These are phyloP conservation scores for Diutina ranongensis DNA, from an alignment of 1,139 yeast genomes.

Conservation along the genomic window DNA sequence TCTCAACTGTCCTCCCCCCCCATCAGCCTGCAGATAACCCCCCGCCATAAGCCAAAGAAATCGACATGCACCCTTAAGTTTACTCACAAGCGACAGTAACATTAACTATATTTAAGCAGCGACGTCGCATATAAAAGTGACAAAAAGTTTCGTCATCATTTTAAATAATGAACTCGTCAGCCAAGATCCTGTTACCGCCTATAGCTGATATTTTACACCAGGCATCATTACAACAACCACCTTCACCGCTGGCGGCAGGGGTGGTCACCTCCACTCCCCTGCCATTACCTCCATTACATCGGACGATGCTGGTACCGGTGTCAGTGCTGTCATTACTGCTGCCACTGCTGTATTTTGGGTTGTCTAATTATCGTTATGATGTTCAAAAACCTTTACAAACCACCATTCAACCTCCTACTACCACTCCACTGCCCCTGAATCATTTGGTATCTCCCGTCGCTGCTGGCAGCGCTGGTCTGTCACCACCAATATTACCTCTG, in stretches of 20 bases:
- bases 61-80: no score
- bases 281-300: constrained; percentile 1
- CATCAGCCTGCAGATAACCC: no score
- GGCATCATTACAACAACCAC: background rate
- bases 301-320: constrained; percentile 3
- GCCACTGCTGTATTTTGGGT: background rate
- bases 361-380: constrained; percentile 3
- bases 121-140: no score
- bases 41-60: no score
- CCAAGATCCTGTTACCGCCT: constrained; percentile 4
- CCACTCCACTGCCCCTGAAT: background rate
- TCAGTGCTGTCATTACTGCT: background rate
- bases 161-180: background rate
- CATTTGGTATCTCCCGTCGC: background rate
- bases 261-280: background rate
- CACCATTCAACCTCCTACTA: background rate
- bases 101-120: background rate
- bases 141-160: no score
- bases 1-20: no score
- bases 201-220: constrained; percentile 5
- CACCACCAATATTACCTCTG: background rate
- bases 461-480: constrained; percentile 4
- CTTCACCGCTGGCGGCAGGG: background rate
- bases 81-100: no score
- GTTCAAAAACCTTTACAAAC: background rate